Percentiles rank a stretch among this genome's conserved stretches.
Evolutionary conservation across 495 filamentous ascomycete genomes (phyloP).

Genomic region (Immersiella caudata): DNA sequence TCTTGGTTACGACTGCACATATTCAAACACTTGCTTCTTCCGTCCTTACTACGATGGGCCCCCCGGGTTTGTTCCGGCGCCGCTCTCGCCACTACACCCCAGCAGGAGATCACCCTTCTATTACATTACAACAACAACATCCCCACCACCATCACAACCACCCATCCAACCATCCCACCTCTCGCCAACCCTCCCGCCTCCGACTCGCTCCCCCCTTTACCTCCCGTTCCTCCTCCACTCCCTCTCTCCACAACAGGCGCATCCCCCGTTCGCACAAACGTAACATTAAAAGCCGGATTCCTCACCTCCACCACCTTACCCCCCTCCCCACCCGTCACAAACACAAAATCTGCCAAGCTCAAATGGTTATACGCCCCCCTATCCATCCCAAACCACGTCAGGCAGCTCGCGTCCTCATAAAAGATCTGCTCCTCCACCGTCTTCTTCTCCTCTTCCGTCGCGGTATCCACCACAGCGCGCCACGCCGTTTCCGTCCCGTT

Average conservation of each 20-base stretch:
- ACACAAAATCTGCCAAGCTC: constrained; percentile 25
- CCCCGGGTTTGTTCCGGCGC: too few relatives aligned
- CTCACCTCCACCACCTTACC: constrained; percentile 18
- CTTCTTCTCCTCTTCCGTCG: constrained; percentile 30
- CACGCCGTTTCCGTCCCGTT: constrained; percentile 29
- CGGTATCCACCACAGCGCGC: constrained; percentile 34
- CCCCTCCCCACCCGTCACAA: constrained; percentile 13
- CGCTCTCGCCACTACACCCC: background rate
- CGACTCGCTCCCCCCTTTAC: background rate
- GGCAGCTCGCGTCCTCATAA: constrained; percentile 33
- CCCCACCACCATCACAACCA: background rate
- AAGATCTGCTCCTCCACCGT: constrained; percentile 31
- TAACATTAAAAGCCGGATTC: constrained; percentile 11
- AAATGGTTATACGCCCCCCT: constrained; percentile 33
- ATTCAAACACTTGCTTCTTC: too few relatives aligned
- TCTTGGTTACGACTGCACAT: too few relatives aligned
- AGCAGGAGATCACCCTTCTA: background rate
- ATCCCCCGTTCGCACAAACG: background rate
- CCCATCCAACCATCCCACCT: background rate
- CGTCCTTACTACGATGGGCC: too few relatives aligned
- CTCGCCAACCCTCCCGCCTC: background rate
- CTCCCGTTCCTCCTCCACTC: background rate
- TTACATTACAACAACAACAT: background rate
- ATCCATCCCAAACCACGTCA: constrained; percentile 41
- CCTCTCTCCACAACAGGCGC: background rate